phyloP scores from a whole-genome alignment of 345 rosid genomes.

The Trapa incisa region DNA sequence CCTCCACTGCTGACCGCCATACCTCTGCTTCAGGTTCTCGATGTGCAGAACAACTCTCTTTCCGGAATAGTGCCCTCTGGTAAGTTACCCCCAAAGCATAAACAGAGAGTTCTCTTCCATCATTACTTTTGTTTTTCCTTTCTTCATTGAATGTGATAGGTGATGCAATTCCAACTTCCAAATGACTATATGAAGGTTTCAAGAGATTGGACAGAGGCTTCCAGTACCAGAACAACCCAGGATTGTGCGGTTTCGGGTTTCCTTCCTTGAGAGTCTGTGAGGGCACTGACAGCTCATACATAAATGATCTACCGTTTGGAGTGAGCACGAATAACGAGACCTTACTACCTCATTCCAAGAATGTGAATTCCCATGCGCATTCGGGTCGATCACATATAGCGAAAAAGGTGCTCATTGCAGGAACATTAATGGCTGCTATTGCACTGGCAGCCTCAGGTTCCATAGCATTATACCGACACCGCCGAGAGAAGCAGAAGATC shows the following conservation, averaged over 20 bases:
- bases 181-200: slow-evolving; percentile 31
- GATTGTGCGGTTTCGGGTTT: slow-evolving; percentile 51
- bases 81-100: slow-evolving; percentile 11
- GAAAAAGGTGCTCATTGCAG: slow-evolving; percentile 38
- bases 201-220: slow-evolving; percentile 51
- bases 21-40: slow-evolving; percentile 44
- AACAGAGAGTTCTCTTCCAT: neutral
- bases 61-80: slow-evolving; percentile 63
- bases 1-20: slow-evolving; percentile 35
- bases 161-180: neutral
- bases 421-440: slow-evolving; percentile 33
- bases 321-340: slow-evolving; percentile 11
- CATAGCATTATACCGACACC: slow-evolving; percentile 28
- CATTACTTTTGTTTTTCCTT: neutral
- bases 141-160: neutral
- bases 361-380: slow-evolving; percentile 19
- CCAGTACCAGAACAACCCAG: slow-evolving; percentile 46
- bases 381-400: slow-evolving; percentile 39
- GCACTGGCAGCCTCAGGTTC: slow-evolving; percentile 31
- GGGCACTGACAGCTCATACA: slow-evolving; percentile 20
- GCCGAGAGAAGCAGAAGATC: slow-evolving; percentile 70
- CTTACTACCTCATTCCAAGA: slow-evolving; percentile 9
- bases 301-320: slow-evolving; percentile 26
- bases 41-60: slow-evolving; percentile 70
- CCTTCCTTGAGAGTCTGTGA: slow-evolving; percentile 44